Evolutionary conservation across 805 yeast genomes (phyloP), one percentile per base, ranked within the genome.

Genomic region (Cyberlindnera euphorbiae): DNA sequence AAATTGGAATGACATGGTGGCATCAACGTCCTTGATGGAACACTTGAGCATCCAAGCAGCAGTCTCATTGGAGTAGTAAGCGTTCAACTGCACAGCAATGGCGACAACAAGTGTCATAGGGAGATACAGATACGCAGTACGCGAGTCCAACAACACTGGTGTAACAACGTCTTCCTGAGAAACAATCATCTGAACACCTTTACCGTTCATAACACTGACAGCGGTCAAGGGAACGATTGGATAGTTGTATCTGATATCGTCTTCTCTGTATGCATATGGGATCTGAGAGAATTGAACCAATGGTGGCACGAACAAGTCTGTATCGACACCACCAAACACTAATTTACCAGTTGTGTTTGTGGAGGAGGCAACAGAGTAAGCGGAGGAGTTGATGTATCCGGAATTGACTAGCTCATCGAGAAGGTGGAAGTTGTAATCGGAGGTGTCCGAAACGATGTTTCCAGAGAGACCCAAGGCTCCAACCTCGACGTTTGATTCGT

Each of bases 21-120:
- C 87, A 17, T 68, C 56, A 8, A 69, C 47, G 5, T 58, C 48
- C 1, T 66, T 68, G 12, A 80, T 59, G 10, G 69, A 59, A 60
- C 93, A 83, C 39, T 71, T 71, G 11, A 79, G 79, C 12, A 80
- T 48, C 90, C 90, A 83, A 13, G 68, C 63, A 6, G 65, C 50
- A 6, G 63, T 61, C n/a, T 36, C 41, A 4, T 59, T 54, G 4
- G 72, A 67, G 52, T 74, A 83, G 44, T 67, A 72, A 0, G 90
- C 90, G 49, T 79, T 78, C 26, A 79, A 60, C 56, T 83, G 89
- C 17, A 82, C 65, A 0, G 89, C 86, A 21, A 83, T 57, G 46
- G 73, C 74, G 33, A 82, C 65, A 28, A 83, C 61, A 5, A 74
- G 53, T 30, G 71, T 68, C 27, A 69, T 58, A 0, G 90, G 90